Evolutionary conservation across 306 rosid genomes (phyloP), one percentile per base, ranked within the genome.

Genomic region (Prunus mongolica): DNA sequence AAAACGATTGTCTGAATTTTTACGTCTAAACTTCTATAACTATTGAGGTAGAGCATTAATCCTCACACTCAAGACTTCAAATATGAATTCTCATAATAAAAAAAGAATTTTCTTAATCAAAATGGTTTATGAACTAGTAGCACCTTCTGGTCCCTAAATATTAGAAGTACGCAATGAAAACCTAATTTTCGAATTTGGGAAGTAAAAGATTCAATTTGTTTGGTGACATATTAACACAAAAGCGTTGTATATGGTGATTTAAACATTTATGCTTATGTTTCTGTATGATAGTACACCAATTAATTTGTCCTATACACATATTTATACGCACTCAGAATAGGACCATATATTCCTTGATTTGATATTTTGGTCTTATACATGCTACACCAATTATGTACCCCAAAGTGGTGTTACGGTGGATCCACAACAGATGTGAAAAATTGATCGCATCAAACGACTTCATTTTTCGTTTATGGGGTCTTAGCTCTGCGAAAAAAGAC

Each of bases 251-350:
- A 25, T 56, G 14, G 12, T 56, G 14, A 20, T 56, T 56, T 56
- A 56, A 20, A 56, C 6, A 10, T 20, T 20, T 10, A 10, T 56
- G 28, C 28, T 56, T 16, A 5, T 80, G n/a, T n/a, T n/a, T n/a
- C n/a, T 84, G 84, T 79, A 74, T 84, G 76, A 30, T 78, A 72
- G 75, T 81, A 77, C 75, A 73, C 79, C 14, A 65, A 63, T 46
- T 70, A 84, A 79, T 67, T 65, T 71, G 76, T n/a, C n/a, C n/a
- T n/a, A n/a, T 65, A 13, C 62, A 49, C 30, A 65, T 34, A 54
- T 3, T 7, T 12, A 19, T 52, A 46, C 5, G 69, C 64, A 44
- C 20, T 52, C 44, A 38, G 2, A 38, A 38, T 38, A 52, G 5
- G 57, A 52, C 44, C 44, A 38, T 7, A 38, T 47, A 54, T 47